Conservation (phyloP, 2,329 filamentous ascomycete species). For the Ascochyta clinopodiicola region DNA sequence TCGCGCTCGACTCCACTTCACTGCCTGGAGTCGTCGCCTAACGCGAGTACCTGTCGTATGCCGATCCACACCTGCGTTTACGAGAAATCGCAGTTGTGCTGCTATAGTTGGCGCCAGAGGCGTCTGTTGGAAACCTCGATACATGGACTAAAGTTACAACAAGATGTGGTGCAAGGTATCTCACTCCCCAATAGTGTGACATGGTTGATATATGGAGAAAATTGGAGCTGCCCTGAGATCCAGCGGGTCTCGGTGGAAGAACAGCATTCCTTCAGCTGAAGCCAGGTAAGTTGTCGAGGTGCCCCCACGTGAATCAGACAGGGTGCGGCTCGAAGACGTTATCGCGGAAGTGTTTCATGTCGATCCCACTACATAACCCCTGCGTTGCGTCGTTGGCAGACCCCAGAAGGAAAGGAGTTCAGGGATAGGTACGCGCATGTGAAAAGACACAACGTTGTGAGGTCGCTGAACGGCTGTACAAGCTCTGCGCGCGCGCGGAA, state of each 20-base stretch:
- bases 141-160: not conserved
- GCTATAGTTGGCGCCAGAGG: not conserved
- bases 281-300: not conserved
- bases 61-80: constrained; percentile 5
- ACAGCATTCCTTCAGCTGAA: constrained; percentile 8
- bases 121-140: not conserved
- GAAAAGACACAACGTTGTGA: not conserved
- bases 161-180: constrained; percentile 3
- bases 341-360: constrained; percentile 2
- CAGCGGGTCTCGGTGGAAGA: constrained; percentile 1
- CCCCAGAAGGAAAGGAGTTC: too few species aligned
- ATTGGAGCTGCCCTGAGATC: constrained; percentile 8
- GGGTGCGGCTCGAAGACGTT: not conserved
- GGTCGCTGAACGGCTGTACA: too few species aligned
- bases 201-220: constrained; percentile 3
- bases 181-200: not conserved
- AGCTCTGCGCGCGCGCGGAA: too few species aligned
- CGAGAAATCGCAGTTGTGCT: not conserved
- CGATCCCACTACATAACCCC: constrained; percentile 15
- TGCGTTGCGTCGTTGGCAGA: constrained; percentile 5
- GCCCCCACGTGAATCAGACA: constrained; percentile 13
- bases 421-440: not conserved
- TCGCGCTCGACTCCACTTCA: constrained; percentile 5
- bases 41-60: constrained; percentile 4
- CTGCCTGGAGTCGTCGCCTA: constrained; percentile 1